phyloP scores from a whole-genome alignment of 148 eudicot species.

The Salicornia ramosissima region DNA sequence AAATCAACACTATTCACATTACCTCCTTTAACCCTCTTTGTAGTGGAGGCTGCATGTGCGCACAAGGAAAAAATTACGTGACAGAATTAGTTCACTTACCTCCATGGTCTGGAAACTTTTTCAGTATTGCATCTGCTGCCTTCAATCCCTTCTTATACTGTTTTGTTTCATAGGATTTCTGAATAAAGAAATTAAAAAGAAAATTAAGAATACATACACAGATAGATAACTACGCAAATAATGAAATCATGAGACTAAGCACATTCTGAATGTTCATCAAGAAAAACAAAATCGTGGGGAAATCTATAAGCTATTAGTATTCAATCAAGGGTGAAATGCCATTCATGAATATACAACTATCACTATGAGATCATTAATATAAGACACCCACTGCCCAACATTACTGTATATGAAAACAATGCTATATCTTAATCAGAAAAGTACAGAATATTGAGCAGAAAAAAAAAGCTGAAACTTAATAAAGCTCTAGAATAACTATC shows the following conservation, averaged over 20 bases:
- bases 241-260: neutral
- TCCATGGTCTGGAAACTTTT: constrained; percentile 97
- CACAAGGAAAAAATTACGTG: neutral
- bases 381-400: too few relatives aligned
- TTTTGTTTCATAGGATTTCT: constrained; percentile 97
- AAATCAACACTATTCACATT: too few relatives aligned
- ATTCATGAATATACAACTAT: neutral
- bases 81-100: constrained; percentile 43
- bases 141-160: constrained; percentile 97
- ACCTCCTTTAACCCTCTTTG: too few relatives aligned
- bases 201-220: neutral
- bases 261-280: neutral
- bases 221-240: neutral
- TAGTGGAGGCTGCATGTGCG: too few relatives aligned
- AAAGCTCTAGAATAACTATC: neutral
- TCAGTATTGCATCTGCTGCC: constrained; percentile 92
- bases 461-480: neutral
- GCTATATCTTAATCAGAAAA: neutral
- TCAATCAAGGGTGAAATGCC: neutral
- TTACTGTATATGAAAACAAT: too few relatives aligned
- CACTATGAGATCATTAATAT: neutral
- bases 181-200: constrained; percentile 16
- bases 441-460: neutral
- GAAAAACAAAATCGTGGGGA: too few relatives aligned
- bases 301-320: too few relatives aligned